Evolutionary conservation across 2,329 filamentous ascomycete species (phyloP), one percentile per base, ranked within the genome.

Genomic region (Trichophyton verrucosum): DNA sequence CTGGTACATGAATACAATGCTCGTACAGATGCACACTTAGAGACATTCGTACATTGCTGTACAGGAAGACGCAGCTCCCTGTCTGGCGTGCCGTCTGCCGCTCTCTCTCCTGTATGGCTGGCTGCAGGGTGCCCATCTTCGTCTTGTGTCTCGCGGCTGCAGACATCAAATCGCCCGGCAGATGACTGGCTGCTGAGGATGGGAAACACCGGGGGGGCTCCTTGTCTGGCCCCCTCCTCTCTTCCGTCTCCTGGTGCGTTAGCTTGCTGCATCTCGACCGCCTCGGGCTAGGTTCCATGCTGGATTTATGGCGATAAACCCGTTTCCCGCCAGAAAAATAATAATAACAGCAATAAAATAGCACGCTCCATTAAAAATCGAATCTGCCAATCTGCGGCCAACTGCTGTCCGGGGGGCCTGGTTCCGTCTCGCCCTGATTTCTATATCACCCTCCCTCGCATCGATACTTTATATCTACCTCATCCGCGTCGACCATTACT

Each of bases 351-450:
- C 22, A 51, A 51, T 51, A 51, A 7, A 38, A 51, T 55, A 55
- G 30, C 27, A 36, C 30, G 27, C 51, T 36, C 51, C 27, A 55
- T 53, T 55, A 55, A 33, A 44, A 33, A 55, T 36, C 27, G 4
- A 55, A 55, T 38, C 51, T 55, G 51, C 51, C 51, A 55, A 55
- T 55, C 51, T 36, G 51, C 51, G 33, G 51, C 33, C 51, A 30
- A 55, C 51, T 36, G 7, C 20, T 20, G 51, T 9, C 30, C 30
- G 51, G 51, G 51, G 51, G 30, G 51, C 22, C 27, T 27, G 15
- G 51, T 24, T 27, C 27, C 51, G 51, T 36, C 51, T 33, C 51
- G 51, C 51, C 51, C 30, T 55, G 51, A 36, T 38, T 33, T 55
- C 51, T 55, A 55, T 55, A 55, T 55, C 51, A 20, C 51, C n/a